Conservation (phyloP, 2,329 filamentous ascomycete species). For the Parafenestella ontariensis region DNA sequence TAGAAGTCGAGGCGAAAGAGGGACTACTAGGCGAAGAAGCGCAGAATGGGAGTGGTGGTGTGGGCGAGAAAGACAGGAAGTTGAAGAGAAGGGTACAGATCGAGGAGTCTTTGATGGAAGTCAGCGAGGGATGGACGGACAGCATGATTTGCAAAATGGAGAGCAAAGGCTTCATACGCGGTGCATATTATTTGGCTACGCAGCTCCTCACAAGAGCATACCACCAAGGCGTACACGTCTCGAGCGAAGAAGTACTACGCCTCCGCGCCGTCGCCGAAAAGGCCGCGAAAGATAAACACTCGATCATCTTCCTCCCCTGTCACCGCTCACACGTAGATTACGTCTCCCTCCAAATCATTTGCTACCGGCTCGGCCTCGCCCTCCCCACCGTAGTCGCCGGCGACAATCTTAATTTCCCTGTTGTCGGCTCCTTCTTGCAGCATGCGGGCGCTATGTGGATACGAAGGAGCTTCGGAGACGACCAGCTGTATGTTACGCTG, state of each 20-base stretch:
- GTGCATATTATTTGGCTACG: constrained; percentile 87
- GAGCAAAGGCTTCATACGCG: constrained; percentile 87
- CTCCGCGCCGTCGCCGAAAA: constrained; percentile 81
- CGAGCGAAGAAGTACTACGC: constrained; percentile 88
- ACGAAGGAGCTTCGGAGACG: constrained; percentile 87
- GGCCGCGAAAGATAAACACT: constrained; percentile 86
- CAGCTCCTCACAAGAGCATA: constrained; percentile 92
- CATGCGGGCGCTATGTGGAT: constrained; percentile 98
- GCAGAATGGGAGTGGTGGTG: constrained; percentile 45
- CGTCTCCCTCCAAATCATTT: constrained; percentile 91
- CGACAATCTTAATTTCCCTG: constrained; percentile 93
- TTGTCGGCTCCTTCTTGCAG: constrained; percentile 88
- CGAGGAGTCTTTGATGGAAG: constrained; percentile 75
- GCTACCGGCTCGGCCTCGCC: constrained; percentile 88
- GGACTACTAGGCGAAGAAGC: constrained; percentile 64
- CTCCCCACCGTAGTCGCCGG: constrained; percentile 92
- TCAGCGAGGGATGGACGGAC: constrained; percentile 86
- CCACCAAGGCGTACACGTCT: constrained; percentile 96
- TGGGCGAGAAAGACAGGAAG: constrained; percentile 61
- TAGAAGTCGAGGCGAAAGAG: constrained; percentile 78
- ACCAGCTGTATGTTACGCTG: constrained; percentile 87
- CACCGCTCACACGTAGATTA: constrained; percentile 97
- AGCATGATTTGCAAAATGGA: constrained; percentile 99
- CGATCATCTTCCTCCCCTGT: constrained; percentile 93
- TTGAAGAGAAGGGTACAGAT: constrained; percentile 74